Base-by-base conservation (phyloP, 116 monocot genomes). In the Dioscorea cayenensis region DNA sequence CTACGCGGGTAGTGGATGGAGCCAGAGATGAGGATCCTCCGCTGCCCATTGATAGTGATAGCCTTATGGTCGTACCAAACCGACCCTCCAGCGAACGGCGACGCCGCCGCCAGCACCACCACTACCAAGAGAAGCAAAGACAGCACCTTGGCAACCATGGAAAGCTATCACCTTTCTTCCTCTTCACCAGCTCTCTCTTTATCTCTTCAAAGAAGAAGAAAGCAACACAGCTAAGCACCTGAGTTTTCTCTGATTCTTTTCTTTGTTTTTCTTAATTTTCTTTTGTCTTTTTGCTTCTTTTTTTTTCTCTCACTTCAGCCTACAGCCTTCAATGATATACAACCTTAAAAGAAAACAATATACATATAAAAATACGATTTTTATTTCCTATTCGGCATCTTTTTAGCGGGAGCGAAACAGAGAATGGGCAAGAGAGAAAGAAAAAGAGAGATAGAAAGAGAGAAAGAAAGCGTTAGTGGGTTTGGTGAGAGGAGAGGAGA, bases 1-100 rank as follows among this genome's bases (percentile, higher is more conserved):
- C 83, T 84, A 22, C 83, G 75, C 2, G 83, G 72, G 79, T 84
- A 84, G 72, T 84, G 83, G 32, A 83, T 75, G 49, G 83, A 83
- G 51, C 83, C 83, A 29, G 83, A 83, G 64, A 83, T 75, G 60
- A 84, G 76, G 68, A 84, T 84, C 35, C 79, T 79, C 32, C 79
- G 60, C 74, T 76, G 75, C 66, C 83, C 83, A 67, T 79, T 76
- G 59, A 84, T 69, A 48, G 67, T 62, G 64, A 84, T 61, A 23
- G 79, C 83, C 69, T 73, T 84, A 69, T 69, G 75, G 69, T 84
- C 83, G 36, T 84, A 84, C 16, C 76, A 61, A 9, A 84, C 83
- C 5, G 76, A 43, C 13, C 50, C 62, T 28, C 18, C 50, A 27
- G 64, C 22, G 16, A 19, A 11, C 72, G 17, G 20, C 29, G 23